phyloP scores from a whole-genome alignment of 768 basidiomycete species.

The Lactifluus piperatus region DNA sequence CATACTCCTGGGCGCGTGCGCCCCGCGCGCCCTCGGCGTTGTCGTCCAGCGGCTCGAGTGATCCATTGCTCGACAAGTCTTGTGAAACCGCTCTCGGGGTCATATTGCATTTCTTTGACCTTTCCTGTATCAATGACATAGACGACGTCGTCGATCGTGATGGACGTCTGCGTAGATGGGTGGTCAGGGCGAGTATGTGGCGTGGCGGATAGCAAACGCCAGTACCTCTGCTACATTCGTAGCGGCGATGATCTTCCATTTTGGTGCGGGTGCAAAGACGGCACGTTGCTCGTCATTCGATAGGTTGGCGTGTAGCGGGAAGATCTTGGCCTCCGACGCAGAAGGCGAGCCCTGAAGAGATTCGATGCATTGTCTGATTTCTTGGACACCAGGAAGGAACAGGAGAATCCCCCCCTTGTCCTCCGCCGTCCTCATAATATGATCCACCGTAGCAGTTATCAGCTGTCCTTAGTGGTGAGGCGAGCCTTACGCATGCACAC shows the following conservation, averaged over 20 bases:
- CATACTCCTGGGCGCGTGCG: conserved; percentile 76
- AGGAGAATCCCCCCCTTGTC: conserved; percentile 66
- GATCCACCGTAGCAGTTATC: conserved; percentile 45
- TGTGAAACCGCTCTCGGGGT: conserved; percentile 64
- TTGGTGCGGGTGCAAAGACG: conserved; percentile 55
- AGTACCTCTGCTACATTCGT: conserved; percentile 88
- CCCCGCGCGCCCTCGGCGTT: conserved; percentile 85
- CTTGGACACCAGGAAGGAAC: conserved; percentile 87
- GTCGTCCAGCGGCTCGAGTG: conserved; percentile 68
- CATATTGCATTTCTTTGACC: conserved; percentile 75
- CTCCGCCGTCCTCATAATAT: conserved; percentile 45
- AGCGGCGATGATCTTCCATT: conserved; percentile 79
- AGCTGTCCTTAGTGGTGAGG: conserved; percentile 4
- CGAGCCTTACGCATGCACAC: not conserved
- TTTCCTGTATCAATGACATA: conserved; percentile 81
- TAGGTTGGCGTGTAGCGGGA: conserved; percentile 86
- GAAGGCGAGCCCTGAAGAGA: conserved; percentile 34
- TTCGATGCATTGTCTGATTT: conserved; percentile 72
- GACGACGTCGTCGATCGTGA: conserved; percentile 83
- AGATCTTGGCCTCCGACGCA: conserved; percentile 39
- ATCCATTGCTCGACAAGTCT: conserved; percentile 73
- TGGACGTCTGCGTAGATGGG: conserved; percentile 52
- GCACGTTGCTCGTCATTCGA: conserved; percentile 74
- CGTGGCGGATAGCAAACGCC: conserved; percentile 1
- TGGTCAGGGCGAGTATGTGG: not conserved